Evolutionary conservation across 768 basidiomycete species (phyloP).

Genomic region (Lactarius indigo): DNA sequence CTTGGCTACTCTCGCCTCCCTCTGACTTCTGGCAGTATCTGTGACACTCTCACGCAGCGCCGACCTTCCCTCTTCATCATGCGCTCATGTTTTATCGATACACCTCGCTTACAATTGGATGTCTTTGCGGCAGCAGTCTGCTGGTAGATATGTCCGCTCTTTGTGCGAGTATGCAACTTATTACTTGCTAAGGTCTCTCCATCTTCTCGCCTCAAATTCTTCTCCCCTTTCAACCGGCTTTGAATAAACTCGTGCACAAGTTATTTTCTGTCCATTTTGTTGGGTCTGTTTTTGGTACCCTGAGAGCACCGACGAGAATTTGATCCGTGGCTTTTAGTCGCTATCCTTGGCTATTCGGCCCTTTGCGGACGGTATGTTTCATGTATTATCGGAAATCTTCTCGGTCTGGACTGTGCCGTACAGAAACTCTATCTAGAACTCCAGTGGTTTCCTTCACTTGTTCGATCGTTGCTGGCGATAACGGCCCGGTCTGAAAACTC

Average conservation of each 20-base stretch:
- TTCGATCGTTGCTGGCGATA: conserved; percentile 20
- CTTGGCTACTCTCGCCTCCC: not conserved
- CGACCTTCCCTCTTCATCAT: conserved; percentile 25
- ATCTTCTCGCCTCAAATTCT: conserved; percentile 17
- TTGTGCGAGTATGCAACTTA: conserved; percentile 42
- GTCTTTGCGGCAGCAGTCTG: conserved; percentile 10
- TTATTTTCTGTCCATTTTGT: conserved; percentile 18
- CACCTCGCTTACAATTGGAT: conserved; percentile 44
- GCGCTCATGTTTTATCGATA: conserved; percentile 35
- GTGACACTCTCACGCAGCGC: conserved; percentile 30
- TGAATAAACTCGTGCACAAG: conserved; percentile 17
- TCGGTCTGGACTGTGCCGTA: conserved; percentile 1
- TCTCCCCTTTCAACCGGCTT: conserved; percentile 18
- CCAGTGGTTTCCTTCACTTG: conserved; percentile 21
- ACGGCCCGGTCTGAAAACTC: conserved; percentile 8
- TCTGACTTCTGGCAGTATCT: conserved; percentile 44
- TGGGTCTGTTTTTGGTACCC: conserved; percentile 16
- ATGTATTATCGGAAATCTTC: conserved; percentile 9
- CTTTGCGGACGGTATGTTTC: conserved; percentile 53
- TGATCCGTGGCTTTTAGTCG: conserved; percentile 42
- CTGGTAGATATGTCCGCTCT: conserved; percentile 37
- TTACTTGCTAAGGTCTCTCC: conserved; percentile 11
- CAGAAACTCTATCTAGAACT: conserved; percentile 23
- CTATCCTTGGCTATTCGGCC: conserved; percentile 76
- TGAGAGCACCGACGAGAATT: conserved; percentile 1